These are phyloP conservation scores for Naganishia sp. DNA, from an alignment of 1,284 basidiomycete genomes.

Conservation along the genomic window DNA sequence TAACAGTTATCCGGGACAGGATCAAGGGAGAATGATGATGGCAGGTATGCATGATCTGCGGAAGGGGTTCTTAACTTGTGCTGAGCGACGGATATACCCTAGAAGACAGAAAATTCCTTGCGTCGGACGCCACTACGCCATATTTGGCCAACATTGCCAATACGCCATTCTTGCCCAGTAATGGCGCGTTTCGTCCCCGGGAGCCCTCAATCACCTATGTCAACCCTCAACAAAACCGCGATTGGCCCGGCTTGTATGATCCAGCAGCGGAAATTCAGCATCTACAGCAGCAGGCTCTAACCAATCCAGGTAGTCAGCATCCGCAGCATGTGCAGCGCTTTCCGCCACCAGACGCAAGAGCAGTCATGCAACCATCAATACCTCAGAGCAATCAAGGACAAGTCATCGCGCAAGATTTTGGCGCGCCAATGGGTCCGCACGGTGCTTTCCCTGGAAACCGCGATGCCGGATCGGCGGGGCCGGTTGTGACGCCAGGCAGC, in stretches of 20 bases:
- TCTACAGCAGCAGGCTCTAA: not conserved
- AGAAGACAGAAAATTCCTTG: constrained; percentile 13
- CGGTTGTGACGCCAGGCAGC: constrained; percentile 15
- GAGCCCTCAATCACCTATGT: not conserved
- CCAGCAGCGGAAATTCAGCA: not conserved
- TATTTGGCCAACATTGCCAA: not conserved
- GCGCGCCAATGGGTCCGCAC: not conserved
- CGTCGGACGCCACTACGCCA: not conserved
- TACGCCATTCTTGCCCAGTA: not conserved
- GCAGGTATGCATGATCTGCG: not conserved
- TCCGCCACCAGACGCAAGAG: not conserved
- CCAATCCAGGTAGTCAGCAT: not conserved
- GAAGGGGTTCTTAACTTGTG: not conserved
- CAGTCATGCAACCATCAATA: no score
- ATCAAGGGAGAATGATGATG: not conserved
- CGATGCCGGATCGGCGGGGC: not conserved
- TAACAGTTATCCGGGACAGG: constrained; percentile 1
- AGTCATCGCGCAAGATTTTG: no score
- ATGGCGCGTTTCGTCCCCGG: constrained; percentile 4
- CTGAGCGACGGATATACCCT: no score
- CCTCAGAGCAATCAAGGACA: no score
- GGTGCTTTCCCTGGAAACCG: not conserved
- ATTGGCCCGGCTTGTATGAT: constrained; percentile 6
- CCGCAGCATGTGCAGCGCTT: not conserved
- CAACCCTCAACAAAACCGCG: constrained; percentile 12